Evolutionary conservation across 495 filamentous ascomycete genomes (phyloP).

Genomic region (Friedmanniomyces endolithicus): DNA sequence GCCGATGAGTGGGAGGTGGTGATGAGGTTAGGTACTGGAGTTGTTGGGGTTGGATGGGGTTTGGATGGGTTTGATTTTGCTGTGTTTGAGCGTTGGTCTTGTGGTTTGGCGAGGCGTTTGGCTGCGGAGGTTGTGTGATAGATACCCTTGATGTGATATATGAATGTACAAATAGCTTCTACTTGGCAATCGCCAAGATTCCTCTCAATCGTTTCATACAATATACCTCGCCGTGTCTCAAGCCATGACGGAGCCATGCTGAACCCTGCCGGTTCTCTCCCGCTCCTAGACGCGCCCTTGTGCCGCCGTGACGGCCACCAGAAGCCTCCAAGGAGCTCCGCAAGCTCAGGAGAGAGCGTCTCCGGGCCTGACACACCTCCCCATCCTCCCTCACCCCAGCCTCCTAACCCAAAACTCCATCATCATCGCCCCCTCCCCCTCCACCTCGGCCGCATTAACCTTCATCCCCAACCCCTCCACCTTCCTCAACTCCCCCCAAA

Average conservation of each 20-base stretch:
- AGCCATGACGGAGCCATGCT: too few species aligned
- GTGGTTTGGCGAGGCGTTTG: not conserved
- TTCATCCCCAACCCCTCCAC: not conserved
- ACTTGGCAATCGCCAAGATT: not conserved
- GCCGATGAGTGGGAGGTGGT: not conserved
- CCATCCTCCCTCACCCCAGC: not conserved
- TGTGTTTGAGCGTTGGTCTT: not conserved
- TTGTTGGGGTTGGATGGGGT: not conserved
- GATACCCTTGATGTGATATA: not conserved
- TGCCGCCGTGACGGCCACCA: too few species aligned
- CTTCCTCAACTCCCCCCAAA: not conserved
- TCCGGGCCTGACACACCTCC: too few species aligned
- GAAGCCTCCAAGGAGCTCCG: too few species aligned
- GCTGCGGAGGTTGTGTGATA: not conserved
- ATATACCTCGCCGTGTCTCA: too few species aligned
- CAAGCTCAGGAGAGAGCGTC: too few species aligned
- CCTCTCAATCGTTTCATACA: too few species aligned
- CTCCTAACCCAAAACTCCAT: not conserved
- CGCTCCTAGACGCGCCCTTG: too few species aligned
- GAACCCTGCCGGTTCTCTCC: too few species aligned
- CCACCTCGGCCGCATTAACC: not conserved
- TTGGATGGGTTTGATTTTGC: not conserved
- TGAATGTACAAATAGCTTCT: not conserved
- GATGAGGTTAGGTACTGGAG: not conserved
- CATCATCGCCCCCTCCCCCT: not conserved